Evolutionary conservation across 306 rosid genomes (phyloP).

Genomic region (Vigna radiata): DNA sequence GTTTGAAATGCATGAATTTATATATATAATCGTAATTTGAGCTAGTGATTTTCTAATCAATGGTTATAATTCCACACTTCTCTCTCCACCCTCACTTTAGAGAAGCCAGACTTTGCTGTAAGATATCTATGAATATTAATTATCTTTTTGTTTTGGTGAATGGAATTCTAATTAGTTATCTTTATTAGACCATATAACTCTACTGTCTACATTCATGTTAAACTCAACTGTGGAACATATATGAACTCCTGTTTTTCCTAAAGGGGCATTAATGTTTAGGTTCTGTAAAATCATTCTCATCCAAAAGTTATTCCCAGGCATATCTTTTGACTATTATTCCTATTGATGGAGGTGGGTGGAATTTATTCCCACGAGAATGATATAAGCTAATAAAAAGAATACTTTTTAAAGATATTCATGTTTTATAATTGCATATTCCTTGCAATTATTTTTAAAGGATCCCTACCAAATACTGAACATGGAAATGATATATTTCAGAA

Average conservation of each 20-base stretch:
- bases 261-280: background rate
- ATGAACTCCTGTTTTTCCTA: background rate
- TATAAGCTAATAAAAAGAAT: too few species aligned
- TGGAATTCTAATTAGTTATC: background rate
- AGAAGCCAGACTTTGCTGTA: background rate
- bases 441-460: too few species aligned
- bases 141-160: background rate
- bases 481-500: too few species aligned
- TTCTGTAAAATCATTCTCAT: background rate
- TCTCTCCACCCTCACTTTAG: background rate
- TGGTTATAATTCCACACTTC: background rate
- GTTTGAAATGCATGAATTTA: background rate
- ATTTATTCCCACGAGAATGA: too few species aligned
- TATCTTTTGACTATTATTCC: background rate
- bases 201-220: background rate
- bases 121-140: background rate
- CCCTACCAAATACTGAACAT: too few species aligned
- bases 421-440: too few species aligned
- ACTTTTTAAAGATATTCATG: too few species aligned
- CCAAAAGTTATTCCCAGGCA: background rate
- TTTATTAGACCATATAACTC: background rate
- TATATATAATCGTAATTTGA: background rate
- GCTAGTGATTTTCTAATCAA: background rate
- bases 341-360: too few species aligned
- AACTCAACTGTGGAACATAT: background rate